Evolutionary conservation across 306 rosid genomes (phyloP).

Genomic region (Rosa rugosa): DNA sequence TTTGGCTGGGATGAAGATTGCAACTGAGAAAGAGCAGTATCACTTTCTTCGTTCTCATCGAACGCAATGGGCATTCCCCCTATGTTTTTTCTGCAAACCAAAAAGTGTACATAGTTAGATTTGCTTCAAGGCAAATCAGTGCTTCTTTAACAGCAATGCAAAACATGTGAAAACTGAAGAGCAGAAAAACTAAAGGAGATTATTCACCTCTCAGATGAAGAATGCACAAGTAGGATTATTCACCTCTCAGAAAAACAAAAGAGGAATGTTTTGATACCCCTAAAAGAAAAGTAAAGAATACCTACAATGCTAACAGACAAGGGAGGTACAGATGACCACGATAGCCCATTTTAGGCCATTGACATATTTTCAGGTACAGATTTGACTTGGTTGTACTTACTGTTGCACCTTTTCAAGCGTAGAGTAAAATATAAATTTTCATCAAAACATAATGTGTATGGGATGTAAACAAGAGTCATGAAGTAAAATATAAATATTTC

Average conservation of each 20-base stretch:
- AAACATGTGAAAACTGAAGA: neutral
- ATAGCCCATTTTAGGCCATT: neutral
- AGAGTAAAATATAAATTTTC: neutral
- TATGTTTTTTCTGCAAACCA: conserved; percentile 57
- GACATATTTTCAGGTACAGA: neutral
- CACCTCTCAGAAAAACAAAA: neutral
- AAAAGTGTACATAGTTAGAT: neutral
- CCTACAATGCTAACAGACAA: neutral
- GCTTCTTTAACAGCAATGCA: neutral
- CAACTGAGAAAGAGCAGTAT: conserved; percentile 51
- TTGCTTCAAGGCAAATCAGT: neutral
- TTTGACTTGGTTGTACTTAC: neutral
- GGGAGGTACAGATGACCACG: neutral
- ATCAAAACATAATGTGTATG: neutral
- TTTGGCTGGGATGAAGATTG: conserved; percentile 57
- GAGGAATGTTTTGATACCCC: neutral
- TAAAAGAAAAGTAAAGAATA: neutral
- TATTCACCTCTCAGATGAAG: neutral
- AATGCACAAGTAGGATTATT: neutral
- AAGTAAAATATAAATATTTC: too few species aligned
- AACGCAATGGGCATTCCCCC: conserved; percentile 53
- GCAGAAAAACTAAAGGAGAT: neutral
- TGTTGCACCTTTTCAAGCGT: neutral
- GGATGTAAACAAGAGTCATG: neutral
- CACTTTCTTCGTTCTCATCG: conserved; percentile 73